Base-by-base conservation (phyloP, 2,329 filamentous ascomycete genomes). In the Aspergillus versicolor region DNA sequence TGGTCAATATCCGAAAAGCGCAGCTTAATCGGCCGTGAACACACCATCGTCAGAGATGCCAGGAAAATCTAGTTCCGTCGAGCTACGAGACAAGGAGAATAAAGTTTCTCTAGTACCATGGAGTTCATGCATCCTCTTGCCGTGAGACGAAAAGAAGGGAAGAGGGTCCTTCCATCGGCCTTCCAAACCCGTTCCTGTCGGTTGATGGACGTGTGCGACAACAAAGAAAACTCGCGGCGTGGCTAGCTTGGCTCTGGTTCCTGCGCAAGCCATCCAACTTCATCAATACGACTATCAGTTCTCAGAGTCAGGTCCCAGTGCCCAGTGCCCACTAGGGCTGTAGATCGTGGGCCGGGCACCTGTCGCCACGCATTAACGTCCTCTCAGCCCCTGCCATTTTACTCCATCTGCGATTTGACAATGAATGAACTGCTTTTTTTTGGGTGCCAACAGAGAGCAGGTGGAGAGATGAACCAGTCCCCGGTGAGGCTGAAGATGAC, bases 221-320 rank as follows among this genome's bases (percentile, higher is more conserved):
- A 63, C 52, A 62, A 64, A 61, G 54, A 54, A 64, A 57, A 30
- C 13, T 24, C 11, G 15, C 27, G 27, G 19, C 34, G 5, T 32
- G 32, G 24, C 22, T 12, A 50, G 17, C 32, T 45, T 55, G 40
- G 22, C 50, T 60, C 27, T 34, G 40, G 67, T 67, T 67, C 63
- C 63, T 69, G 66, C 63, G 61, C 58, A 64, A 58, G 58, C 50
- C 60, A 62, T 61, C 52, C 44, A 46, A 48, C 47, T 52, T 43
- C 46, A 40, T 51, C 19, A 37, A 27, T 8, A 56, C 58, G 54
- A 43, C 52, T 60, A 58, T 58, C 46, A 46, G 32, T n/a, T 52
- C 50, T 21, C 3, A 21, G 21, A 21, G 21, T 38, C 42, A 30
- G 27, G 27, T 30, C 27, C 27, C 27, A 30, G 27, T 30, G 27